Base-by-base conservation (phyloP, 371 early-diverging fungal species). In the Parasitella parasitica region DNA sequence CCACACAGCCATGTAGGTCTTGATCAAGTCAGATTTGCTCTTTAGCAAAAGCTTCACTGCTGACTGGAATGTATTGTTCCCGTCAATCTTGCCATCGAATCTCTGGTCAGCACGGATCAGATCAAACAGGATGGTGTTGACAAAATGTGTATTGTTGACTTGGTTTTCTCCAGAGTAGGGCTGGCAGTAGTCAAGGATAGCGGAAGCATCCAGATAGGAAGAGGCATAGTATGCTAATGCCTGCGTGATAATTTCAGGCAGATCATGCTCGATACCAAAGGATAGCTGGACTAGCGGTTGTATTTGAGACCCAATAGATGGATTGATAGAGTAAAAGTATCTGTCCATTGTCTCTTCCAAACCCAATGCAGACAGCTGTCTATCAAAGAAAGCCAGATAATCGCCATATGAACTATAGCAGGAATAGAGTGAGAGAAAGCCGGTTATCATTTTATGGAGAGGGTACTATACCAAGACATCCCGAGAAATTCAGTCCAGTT, bases 401-500 rank as follows among this genome's bases (percentile, higher is more conserved):
- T 63, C 62, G 37, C 61, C 43, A 52, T 78, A 78, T 20, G 37
- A 61, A 8, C 69, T 67, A 57, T 20, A 41, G n/a, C n/a, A n/a
- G n/a, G n/a, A n/a, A n/a, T n/a, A n/a, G n/a, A n/a, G n/a, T n/a
- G n/a, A n/a, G n/a, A n/a, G n/a, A n/a, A n/a, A n/a, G n/a, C n/a
- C n/a, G n/a, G n/a, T n/a, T n/a, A n/a, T n/a, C n/a, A n/a, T 64
- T 58, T 63, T n/a, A 13, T 32, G 54, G 38, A 15, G 13, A 20
- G 11, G 22, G 2, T 26, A 54, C 27, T 57, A 72, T 75, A 75
- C 76, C 39, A 61, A n/a, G 57, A 34, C 15, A 53, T 37, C 27
- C 76, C 76, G 9, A 76, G 62, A 64, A 58, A 64, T n/a, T 72
- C 69, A 52, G 62, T 46, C 76, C 76, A 76, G 53, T 70, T 76